phyloP scores from a whole-genome alignment of 352 stramenopile species.

The Globisporangium rhizosaccharum region DNA sequence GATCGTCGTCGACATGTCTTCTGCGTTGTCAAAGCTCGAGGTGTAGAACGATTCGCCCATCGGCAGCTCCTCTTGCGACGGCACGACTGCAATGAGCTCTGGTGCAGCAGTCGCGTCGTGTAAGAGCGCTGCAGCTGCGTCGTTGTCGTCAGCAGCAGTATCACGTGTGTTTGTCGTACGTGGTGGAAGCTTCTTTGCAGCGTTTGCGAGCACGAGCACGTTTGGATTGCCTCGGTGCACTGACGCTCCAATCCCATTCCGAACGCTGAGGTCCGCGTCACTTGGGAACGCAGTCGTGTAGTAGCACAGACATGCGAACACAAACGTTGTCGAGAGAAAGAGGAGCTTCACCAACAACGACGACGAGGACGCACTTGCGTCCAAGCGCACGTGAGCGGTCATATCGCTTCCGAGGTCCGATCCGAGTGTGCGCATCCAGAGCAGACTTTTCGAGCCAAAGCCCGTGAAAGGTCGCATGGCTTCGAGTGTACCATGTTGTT shows the following conservation, averaged over 20 bases:
- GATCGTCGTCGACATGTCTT: constrained; percentile 59
- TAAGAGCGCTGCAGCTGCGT: not conserved
- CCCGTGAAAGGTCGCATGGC: not conserved
- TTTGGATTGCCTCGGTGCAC: constrained; percentile 1
- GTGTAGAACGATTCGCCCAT: constrained; percentile 51
- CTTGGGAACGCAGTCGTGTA: not conserved
- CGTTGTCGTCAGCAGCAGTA: not conserved
- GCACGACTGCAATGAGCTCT: not conserved
- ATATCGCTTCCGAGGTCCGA: not conserved
- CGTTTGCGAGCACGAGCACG: constrained; percentile 4
- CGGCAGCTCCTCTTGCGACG: constrained; percentile 15
- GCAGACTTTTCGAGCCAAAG: not conserved
- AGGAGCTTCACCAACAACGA: constrained; percentile 4
- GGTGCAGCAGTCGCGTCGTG: not conserved
- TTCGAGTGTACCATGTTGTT: not conserved
- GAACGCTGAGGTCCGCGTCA: too few species aligned
- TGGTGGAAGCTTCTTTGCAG: not conserved
- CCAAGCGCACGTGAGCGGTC: not conserved
- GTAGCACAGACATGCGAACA: constrained; percentile 10
- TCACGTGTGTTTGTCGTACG: not conserved
- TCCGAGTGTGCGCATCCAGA: not conserved
- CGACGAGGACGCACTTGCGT: not conserved
- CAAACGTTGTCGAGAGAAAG: constrained; percentile 4
- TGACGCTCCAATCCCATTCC: not conserved
- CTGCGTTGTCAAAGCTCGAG: constrained; percentile 14